Evolutionary conservation across 257 asterid genomes (phyloP), one percentile per base, ranked within the genome.

Genomic region (Penstemon barbatus): DNA sequence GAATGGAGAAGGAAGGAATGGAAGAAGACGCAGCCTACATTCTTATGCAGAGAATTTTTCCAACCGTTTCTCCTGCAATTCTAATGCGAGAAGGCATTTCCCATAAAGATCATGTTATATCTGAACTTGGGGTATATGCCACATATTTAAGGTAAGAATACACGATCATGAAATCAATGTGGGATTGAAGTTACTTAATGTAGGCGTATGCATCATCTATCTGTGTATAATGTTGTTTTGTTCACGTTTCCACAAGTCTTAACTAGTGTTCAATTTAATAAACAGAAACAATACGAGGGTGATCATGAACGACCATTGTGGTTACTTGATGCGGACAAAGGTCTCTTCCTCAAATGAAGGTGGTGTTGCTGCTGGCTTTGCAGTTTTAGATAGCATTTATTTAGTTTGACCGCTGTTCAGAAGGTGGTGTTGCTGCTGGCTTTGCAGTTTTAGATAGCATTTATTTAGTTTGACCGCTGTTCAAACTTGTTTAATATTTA

Each of bases 341-440:
- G 99, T 91, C 7, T 86, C 96, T 52, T 91, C 99, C 12, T 94
- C 99, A 19, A 82, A 91, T 45, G 99, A 94, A 61, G 99, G 99
- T 8, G 99, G 99, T 13, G 99, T 94, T 65, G 97, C 96, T 8
- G 96, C 97, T 10, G 99, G 97, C 8, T 89, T 85, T 61, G 97
- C 96, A 45, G 97, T 91, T 82, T 65, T 94, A 80, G 99, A 91
- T 78, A 87, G 99, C 78, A 66, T 94, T 12, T 89, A 94, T 79
- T 79, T 94, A 77, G 96, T 90, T 58, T 90, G 83, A 88, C 43
- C 25, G 33, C 33, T 25, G 33, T 25, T 25, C 33, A n/a, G 99
- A 94, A 61, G 99, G 99, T 8, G 99, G 99, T 13, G 99, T 94
- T 65, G 97, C 96, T 8, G 96, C 97, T 10, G 99, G 97, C 8